These are phyloP conservation scores for Persicaria tinctoria DNA, from an alignment of 148 eudicot species.

Conservation along the genomic window DNA sequence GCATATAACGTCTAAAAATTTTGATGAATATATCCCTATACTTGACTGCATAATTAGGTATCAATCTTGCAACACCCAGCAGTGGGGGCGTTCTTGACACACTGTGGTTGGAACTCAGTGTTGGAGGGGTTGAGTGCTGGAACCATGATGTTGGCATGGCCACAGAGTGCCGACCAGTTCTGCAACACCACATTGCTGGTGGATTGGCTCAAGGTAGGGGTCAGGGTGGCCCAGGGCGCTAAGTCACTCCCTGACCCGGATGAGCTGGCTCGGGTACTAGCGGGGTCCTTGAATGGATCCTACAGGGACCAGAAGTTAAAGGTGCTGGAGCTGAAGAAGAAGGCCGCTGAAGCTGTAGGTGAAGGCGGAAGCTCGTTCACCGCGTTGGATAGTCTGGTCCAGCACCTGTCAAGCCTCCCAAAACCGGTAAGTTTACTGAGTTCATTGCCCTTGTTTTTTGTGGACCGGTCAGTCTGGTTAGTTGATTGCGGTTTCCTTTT, in stretches of 20 bases:
- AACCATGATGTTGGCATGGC: constrained; percentile 41
- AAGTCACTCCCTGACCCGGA: constrained; percentile 24
- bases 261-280: constrained; percentile 22
- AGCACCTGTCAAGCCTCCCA: constrained; percentile 13
- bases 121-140: constrained; percentile 30
- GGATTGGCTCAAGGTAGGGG: constrained; percentile 28
- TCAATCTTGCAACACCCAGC: constrained; percentile 24
- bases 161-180: constrained; percentile 46
- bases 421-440: neutral
- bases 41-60: neutral
- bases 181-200: constrained; percentile 25
- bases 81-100: constrained; percentile 16
- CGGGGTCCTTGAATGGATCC: constrained; percentile 14
- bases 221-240: constrained; percentile 29
- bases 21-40: no score
- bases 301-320: constrained; percentile 5
- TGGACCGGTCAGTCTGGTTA: no score
- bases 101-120: constrained; percentile 50
- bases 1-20: no score
- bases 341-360: constrained; percentile 27
- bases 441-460: no score
- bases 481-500: no score
- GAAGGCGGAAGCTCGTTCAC: constrained; percentile 28
- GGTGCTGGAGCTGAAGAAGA: neutral
- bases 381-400: constrained; percentile 25